These are phyloP conservation scores for Aureobasidium musti DNA, from an alignment of 2,329 filamentous ascomycete species.

Conservation along the genomic window DNA sequence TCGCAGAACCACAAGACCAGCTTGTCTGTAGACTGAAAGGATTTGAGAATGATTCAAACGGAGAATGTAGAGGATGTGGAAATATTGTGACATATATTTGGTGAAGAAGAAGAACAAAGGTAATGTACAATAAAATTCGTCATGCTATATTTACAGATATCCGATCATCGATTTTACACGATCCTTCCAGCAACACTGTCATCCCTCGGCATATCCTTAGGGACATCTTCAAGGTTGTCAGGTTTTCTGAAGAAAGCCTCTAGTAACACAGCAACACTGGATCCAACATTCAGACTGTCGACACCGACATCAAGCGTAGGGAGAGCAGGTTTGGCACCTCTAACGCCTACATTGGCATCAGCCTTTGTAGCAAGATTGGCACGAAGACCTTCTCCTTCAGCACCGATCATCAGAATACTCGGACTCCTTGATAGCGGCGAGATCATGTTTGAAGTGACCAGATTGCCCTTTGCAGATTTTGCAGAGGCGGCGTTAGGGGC, in stretches of 20 bases:
- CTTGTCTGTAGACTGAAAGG: not conserved
- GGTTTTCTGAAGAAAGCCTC: conserved; percentile 39
- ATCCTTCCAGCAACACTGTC: not conserved
- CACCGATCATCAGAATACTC: conserved; percentile 78
- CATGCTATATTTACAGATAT: not conserved
- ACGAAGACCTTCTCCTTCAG: conserved; percentile 75
- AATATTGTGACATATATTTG: not conserved
- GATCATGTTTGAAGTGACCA: conserved; percentile 21
- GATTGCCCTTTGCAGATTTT: not conserved
- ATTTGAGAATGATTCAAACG: not conserved
- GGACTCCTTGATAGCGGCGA: conserved; percentile 47
- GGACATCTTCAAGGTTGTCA: conserved; percentile 22
- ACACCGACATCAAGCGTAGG: conserved; percentile 57
- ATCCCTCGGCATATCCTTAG: not conserved
- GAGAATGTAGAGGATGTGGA: not conserved
- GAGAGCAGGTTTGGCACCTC: conserved; percentile 36
- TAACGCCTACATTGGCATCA: conserved; percentile 65
- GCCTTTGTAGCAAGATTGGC: conserved; percentile 64
- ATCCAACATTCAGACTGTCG: conserved; percentile 27
- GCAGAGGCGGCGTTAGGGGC: conserved; percentile 42
- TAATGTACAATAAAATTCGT: not conserved
- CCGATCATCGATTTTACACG: not conserved
- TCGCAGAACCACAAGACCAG: not conserved
- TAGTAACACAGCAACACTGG: not conserved
- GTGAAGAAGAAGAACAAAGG: not conserved